These are phyloP conservation scores for Leccinum variicolor DNA, from an alignment of 768 basidiomycete species.

Conservation along the genomic window DNA sequence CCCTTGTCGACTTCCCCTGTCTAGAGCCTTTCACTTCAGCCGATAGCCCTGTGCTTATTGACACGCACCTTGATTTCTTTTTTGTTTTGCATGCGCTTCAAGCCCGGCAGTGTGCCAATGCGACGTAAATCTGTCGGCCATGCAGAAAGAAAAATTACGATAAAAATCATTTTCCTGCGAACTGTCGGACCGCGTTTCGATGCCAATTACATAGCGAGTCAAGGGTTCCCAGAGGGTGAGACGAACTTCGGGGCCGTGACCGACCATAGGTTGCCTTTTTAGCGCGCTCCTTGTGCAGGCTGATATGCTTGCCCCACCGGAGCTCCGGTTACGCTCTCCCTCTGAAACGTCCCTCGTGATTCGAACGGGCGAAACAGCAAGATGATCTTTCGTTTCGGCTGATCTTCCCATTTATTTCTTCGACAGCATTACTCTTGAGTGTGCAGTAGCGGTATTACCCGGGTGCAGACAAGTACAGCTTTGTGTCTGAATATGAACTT, in stretches of 20 bases:
- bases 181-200: background rate
- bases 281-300: background rate
- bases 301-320: background rate
- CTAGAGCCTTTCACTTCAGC: background rate
- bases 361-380: slow-evolving; percentile 5
- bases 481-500: background rate
- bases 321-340: background rate
- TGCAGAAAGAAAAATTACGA: background rate
- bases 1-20: background rate
- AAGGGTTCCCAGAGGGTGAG: slow-evolving; percentile 3
- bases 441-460: slow-evolving; percentile 11
- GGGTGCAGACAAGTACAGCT: slow-evolving; percentile 2
- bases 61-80: background rate
- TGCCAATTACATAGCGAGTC: background rate
- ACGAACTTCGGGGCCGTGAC: slow-evolving; percentile 1
- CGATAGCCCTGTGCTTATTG: slow-evolving; percentile 3
- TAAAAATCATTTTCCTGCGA: background rate
- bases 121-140: background rate
- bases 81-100: background rate
- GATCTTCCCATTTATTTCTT: slow-evolving; percentile 3
- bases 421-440: background rate
- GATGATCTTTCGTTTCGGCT: slow-evolving; percentile 12
- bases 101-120: background rate
- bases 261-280: slow-evolving; percentile 7
- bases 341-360: slow-evolving; percentile 13